A percentile compares a stretch with the other conserved stretches of the same genome.
Conservation (phyloP, 495 filamentous ascomycete genomes). For the Neurospora hispaniola region DNA sequence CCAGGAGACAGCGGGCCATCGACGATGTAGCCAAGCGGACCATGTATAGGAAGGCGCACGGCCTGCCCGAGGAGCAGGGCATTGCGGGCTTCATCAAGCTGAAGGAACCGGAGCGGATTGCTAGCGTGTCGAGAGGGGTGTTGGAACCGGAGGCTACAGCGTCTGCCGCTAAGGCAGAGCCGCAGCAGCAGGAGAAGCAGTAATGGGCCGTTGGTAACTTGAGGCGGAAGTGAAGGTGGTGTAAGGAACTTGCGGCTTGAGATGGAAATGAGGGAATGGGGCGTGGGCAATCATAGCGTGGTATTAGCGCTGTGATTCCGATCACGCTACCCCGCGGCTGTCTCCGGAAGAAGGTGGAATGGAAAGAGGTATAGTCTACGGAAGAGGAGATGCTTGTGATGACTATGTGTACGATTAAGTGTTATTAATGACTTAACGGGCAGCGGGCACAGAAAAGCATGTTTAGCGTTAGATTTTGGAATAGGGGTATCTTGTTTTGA, state of each 20-base stretch:
- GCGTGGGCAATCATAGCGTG: neutral
- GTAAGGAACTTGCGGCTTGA: neutral
- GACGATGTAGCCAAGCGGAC: slow-evolving; percentile 74
- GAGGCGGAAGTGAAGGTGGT: neutral
- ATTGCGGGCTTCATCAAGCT: slow-evolving; percentile 15
- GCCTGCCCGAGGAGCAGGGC: slow-evolving; percentile 48
- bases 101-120: slow-evolving; percentile 4
- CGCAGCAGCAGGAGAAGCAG: neutral
- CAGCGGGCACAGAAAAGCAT: neutral
- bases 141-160: neutral
- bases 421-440: neutral
- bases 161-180: neutral
- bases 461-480: neutral
- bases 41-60: slow-evolving; percentile 74
- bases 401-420: neutral
- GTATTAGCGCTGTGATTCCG: neutral
- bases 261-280: neutral
- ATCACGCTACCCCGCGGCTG: neutral
- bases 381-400: neutral
- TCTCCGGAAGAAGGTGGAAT: neutral
- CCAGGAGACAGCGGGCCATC: slow-evolving; percentile 52
- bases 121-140: slow-evolving; percentile 4
- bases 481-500: neutral
- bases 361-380: neutral
- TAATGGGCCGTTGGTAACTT: neutral